Evolutionary conservation across 2,329 filamentous ascomycete species (phyloP), one percentile per base, ranked within the genome.

Genomic region (Cladosporium cucumerinum): DNA sequence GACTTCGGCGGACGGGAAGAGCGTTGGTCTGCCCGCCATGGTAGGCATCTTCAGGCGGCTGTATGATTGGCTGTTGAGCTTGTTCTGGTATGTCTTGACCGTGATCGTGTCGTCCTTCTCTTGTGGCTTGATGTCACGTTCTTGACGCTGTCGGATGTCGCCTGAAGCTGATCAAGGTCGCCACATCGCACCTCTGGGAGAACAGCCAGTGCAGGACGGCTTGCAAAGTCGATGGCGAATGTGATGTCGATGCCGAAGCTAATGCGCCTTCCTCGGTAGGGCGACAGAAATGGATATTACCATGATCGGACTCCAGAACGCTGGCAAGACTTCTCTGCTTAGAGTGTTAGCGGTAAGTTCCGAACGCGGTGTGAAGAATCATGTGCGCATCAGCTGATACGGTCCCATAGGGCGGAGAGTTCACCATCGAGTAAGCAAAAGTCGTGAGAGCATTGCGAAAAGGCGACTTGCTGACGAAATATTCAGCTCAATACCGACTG

Each of bases 281-380:
- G 93, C 94, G 72, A 96, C 93, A 71, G 95, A 99, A 83, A 97
- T 99, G 93, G 95, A 99, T 81, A 94, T 99, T 77, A 98, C 95
- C 72, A 96, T 99, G 90, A 94, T 99, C 78, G 95, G 95, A 26
- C 82, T 99, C 76, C 95, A 99, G 78, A 98, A 98, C 82, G 95
- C 95, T 66, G 95, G 95, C 75, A 99, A 99, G 82, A 98, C 95
- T 46, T 98, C 94, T 68, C 80, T 99, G 75, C 84, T 99, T 78
- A 87, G 93, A 73, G 94, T 98, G 73, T 85, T 99, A 73, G 93
- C 94, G 83, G 95, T 99, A 88, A 86, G 94, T 80, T 66, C 66
- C 71, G 71, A 7, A 21, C 25, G 14, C 18, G 7, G 25, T n/a
- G n/a, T n/a, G 18, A 16, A 43, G 18, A 14, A 26, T 6, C 3